Evolutionary conservation across 208 protist species (phyloP).

Genomic region (Zelonia costaricensis): DNA sequence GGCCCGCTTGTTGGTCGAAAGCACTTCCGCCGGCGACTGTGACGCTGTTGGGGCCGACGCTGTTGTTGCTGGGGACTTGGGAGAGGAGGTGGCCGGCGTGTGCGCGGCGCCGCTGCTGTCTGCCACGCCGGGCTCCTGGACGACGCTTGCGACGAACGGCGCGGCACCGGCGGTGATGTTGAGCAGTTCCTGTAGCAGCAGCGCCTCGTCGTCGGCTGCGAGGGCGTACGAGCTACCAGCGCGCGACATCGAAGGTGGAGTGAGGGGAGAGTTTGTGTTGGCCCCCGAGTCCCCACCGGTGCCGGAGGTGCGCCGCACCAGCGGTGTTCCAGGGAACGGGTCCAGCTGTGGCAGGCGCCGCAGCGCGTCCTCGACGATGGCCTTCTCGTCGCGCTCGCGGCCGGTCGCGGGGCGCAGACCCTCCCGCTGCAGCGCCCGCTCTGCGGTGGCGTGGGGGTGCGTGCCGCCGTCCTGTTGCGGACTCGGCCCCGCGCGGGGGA

Average conservation of each 20-base stretch:
- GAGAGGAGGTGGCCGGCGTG: no score
- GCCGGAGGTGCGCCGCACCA: not conserved
- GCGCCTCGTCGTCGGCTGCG: constrained; percentile 26
- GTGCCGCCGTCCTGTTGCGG: no score
- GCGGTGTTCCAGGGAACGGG: not conserved
- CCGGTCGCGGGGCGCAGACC: no score
- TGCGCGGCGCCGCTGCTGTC: not conserved
- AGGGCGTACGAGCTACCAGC: constrained; percentile 2
- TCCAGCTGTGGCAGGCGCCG: constrained; percentile 3
- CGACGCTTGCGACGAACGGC: constrained; percentile 20
- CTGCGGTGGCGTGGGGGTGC: no score
- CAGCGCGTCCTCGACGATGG: constrained; percentile 7
- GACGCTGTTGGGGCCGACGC: not conserved
- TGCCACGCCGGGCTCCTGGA: not conserved
- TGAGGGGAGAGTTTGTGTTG: not conserved
- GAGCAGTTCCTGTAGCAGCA: constrained; percentile 33
- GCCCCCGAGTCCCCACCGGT: not conserved
- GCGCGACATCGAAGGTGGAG: not conserved
- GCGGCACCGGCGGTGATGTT: constrained; percentile 24
- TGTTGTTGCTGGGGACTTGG: not conserved
- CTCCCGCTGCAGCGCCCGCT: no score
- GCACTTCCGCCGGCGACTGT: not conserved
- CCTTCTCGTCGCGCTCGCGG: constrained; percentile 2
- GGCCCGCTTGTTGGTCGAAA: not conserved
- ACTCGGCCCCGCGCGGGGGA: no score